Evolutionary conservation across 2,329 filamentous ascomycete genomes (phyloP).

Genomic region (Diaporthe velutina): DNA sequence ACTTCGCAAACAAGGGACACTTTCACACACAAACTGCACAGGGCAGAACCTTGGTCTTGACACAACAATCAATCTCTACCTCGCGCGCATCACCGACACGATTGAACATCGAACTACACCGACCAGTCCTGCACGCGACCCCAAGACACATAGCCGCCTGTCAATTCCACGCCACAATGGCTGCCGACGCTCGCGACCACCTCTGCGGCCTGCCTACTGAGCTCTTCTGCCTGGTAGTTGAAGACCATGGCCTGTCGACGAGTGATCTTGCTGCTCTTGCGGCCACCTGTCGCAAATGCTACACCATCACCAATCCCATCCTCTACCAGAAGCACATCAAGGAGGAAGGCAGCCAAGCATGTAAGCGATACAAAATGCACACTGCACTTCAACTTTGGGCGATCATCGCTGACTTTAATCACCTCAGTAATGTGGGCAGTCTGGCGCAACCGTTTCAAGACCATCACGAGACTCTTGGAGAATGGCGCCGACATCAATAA

Average conservation of each 20-base stretch:
- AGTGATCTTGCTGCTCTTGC: background rate
- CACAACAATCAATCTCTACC: background rate
- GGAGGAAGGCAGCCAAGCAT: background rate
- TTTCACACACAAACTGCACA: background rate
- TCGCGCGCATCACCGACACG: background rate
- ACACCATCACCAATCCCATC: background rate
- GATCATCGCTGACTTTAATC: fast-evolving
- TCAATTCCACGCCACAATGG: background rate
- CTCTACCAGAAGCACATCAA: background rate
- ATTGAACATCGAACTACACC: background rate
- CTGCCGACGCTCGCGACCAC: background rate
- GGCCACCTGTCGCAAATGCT: background rate
- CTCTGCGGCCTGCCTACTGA: background rate
- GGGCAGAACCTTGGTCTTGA: background rate
- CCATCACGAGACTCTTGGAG: background rate
- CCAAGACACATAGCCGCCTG: background rate
- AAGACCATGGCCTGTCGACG: background rate
- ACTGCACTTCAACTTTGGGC: fast-evolving
- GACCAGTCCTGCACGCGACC: background rate
- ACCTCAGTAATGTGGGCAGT: background rate
- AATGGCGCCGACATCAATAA: conserved; percentile 8
- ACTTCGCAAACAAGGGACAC: background rate
- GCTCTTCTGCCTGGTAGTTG: background rate
- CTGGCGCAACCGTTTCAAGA: background rate
- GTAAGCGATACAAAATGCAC: background rate